Percentiles rank a stretch among this genome's conserved stretches.
Evolutionary conservation across 148 eudicot genomes (phyloP).

Genomic region (Cornus controversa): DNA sequence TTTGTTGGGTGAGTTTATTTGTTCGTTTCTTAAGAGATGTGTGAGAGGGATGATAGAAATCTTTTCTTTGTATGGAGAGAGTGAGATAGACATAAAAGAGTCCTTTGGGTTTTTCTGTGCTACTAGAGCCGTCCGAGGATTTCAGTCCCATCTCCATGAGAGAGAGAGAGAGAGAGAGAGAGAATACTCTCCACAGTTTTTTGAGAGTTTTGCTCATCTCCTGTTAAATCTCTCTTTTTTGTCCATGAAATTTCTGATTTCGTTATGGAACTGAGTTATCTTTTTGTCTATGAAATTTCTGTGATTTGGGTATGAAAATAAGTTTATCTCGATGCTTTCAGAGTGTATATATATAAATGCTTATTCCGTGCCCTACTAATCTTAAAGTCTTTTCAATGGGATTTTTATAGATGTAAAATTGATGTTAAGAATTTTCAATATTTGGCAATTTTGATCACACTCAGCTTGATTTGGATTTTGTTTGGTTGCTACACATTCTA

Average conservation of each 20-base stretch:
- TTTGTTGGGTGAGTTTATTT: slow-evolving; percentile 25
- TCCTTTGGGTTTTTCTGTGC: slow-evolving; percentile 72
- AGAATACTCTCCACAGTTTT: too few relatives aligned
- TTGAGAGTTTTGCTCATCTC: background rate
- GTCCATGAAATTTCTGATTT: background rate
- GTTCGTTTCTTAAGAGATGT: slow-evolving; percentile 13
- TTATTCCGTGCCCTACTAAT: too few relatives aligned
- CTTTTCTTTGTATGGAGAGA: slow-evolving; percentile 6
- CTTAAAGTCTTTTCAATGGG: background rate
- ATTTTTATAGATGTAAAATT: background rate
- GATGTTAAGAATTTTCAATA: too few relatives aligned
- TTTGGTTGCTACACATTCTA: background rate
- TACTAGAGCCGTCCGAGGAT: slow-evolving; percentile 69
- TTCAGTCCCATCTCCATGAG: slow-evolving; percentile 12
- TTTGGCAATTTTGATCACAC: too few relatives aligned
- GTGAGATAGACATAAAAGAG: slow-evolving; percentile 14
- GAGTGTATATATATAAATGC: too few relatives aligned
- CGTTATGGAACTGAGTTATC: background rate
- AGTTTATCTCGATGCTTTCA: background rate
- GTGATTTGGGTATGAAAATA: background rate
- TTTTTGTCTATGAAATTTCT: background rate
- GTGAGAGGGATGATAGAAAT: background rate
- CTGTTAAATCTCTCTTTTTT: slow-evolving; percentile 1
- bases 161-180: too few relatives aligned
- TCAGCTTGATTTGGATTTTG: background rate